phyloP scores from a whole-genome alignment of 352 stramenopile genomes.

The Globisporangium alternatum region DNA sequence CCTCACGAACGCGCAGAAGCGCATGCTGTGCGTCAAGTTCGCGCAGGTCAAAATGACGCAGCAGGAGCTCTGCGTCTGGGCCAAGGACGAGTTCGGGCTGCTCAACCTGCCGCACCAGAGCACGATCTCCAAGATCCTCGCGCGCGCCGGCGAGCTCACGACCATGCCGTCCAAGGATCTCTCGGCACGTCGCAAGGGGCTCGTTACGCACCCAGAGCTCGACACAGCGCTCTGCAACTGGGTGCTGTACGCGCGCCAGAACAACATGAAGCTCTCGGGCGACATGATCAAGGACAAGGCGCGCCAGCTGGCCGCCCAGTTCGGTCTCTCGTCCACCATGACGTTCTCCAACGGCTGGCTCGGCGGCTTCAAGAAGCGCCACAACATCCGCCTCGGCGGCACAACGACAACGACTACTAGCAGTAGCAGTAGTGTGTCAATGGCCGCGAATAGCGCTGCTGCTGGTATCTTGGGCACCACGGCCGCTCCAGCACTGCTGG shows the following conservation, averaged over 20 bases:
- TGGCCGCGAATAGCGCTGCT: neutral
- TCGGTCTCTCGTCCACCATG: conserved; percentile 45
- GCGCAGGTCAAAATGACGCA: conserved; percentile 58
- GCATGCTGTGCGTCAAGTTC: conserved; percentile 56
- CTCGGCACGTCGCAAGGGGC: conserved; percentile 30
- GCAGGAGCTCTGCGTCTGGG: conserved; percentile 59
- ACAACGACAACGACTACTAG: conserved; percentile 5
- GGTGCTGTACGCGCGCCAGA: conserved; percentile 47
- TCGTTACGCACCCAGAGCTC: conserved; percentile 53
- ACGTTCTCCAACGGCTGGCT: conserved; percentile 68
- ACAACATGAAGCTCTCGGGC: conserved; percentile 47
- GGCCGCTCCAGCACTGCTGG: neutral
- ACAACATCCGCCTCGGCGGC: conserved; percentile 49
- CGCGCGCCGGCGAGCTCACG: conserved; percentile 39
- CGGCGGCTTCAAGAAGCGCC: conserved; percentile 58
- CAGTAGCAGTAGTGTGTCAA: neutral
- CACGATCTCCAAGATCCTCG: conserved; percentile 66
- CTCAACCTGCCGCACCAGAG: conserved; percentile 52
- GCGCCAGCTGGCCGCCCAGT: conserved; percentile 31
- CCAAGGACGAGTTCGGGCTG: conserved; percentile 57
- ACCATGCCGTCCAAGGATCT: conserved; percentile 48
- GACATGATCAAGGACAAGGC: conserved; percentile 65
- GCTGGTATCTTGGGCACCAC: neutral
- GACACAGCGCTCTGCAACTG: conserved; percentile 64
- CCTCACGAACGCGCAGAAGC: conserved; percentile 61